A percentile compares a stretch with the other conserved stretches of the same genome.
phyloP scores from a whole-genome alignment of 208 protist genomes.

The Acanthamoeba quina region DNA sequence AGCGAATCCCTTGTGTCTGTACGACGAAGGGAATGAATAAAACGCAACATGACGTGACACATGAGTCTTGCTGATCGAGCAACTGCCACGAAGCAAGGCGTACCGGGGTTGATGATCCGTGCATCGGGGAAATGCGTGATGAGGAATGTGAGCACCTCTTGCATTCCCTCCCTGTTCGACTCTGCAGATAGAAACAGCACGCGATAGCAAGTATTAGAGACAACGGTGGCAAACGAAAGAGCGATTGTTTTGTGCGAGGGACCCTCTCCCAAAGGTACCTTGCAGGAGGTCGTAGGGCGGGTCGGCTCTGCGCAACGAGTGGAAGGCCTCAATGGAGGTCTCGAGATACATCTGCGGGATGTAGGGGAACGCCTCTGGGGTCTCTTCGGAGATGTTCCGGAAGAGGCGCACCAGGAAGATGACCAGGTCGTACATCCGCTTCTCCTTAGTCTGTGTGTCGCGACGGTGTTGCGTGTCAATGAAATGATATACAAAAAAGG shows the following conservation, averaged over 20 bases:
- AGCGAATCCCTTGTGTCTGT: constrained; percentile 64
- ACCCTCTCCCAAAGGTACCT: not conserved
- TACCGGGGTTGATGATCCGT: constrained; percentile 70
- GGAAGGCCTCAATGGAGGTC: constrained; percentile 61
- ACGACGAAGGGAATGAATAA: not conserved
- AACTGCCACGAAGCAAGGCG: not conserved
- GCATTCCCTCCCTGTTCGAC: constrained; percentile 4
- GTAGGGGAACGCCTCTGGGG: constrained; percentile 29
- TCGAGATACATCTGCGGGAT: constrained; percentile 66
- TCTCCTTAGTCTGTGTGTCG: not conserved
- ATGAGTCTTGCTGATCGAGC: not conserved
- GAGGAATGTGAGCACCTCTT: constrained; percentile 63
- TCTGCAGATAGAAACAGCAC: not conserved
- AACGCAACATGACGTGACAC: not conserved
- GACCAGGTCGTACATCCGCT: constrained; percentile 32
- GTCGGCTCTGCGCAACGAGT: constrained; percentile 45
- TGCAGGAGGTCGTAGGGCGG: constrained; percentile 30
- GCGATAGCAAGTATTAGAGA: not conserved
- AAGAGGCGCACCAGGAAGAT: constrained; percentile 30
- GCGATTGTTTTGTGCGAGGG: not conserved
- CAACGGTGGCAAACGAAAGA: not conserved
- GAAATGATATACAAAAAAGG: not conserved
- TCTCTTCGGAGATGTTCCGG: not conserved
- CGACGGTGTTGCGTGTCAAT: not conserved
- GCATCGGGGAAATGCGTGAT: constrained; percentile 43